Evolutionary conservation across 495 filamentous ascomycete species (phyloP).

Genomic region (Tuber indicum): DNA sequence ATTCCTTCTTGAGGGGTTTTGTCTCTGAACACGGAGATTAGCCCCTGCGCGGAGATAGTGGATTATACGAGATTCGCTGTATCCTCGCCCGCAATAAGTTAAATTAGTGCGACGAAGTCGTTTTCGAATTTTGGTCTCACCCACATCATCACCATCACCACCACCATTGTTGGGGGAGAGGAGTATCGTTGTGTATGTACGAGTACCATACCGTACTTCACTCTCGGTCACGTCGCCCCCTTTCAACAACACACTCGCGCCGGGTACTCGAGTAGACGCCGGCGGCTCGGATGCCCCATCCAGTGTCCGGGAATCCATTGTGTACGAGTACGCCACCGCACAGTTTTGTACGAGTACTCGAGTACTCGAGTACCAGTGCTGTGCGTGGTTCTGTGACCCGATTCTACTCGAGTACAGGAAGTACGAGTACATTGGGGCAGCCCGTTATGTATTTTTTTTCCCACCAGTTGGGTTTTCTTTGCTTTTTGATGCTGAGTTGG

Average conservation of each 20-base stretch:
- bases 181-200: not conserved
- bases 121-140: not conserved
- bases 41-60: too few species aligned
- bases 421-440: not conserved
- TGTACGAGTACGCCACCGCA: not conserved
- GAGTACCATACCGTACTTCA: not conserved
- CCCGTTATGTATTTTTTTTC: not conserved
- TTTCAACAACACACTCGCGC: not conserved
- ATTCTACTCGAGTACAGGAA: not conserved
- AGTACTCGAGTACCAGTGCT: not conserved
- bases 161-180: not conserved
- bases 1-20: too few species aligned
- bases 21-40: too few species aligned
- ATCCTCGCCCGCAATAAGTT: not conserved
- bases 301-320: not conserved
- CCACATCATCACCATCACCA: not conserved
- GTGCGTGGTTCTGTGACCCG: not conserved
- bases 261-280: not conserved
- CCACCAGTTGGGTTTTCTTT: not conserved
- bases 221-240: not conserved
- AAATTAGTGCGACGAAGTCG: not conserved
- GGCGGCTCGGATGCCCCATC: not conserved
- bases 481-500: slow-evolving; percentile 1
- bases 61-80: too few species aligned
- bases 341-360: not conserved